phyloP scores from a whole-genome alignment of 2,329 filamentous ascomycete genomes.

The Hypoxylon sp. region DNA sequence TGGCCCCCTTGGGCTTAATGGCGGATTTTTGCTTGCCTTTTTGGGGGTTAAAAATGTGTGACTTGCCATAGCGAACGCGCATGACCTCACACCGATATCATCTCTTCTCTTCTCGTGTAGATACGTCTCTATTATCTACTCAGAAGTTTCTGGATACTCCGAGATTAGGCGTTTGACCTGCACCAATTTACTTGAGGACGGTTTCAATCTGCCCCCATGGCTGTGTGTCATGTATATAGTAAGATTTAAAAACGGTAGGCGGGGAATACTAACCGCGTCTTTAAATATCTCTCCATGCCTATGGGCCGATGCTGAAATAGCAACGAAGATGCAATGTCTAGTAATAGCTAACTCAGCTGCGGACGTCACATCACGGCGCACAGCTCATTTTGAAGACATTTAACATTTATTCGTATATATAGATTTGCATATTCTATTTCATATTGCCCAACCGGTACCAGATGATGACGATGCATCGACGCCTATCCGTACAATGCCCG shows the following conservation, averaged over 20 bases:
- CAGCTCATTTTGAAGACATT: background rate
- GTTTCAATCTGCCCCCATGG: slow-evolving; percentile 3
- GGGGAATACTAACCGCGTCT: background rate
- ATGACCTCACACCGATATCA: slow-evolving; percentile 32
- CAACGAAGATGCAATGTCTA: background rate
- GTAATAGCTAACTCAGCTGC: background rate
- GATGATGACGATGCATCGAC: slow-evolving; percentile 48
- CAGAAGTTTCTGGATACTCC: slow-evolving; percentile 1
- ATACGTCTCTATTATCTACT: background rate
- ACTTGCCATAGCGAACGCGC: slow-evolving; percentile 31
- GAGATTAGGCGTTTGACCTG: background rate
- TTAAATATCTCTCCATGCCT: slow-evolving; percentile 2
- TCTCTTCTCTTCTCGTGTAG: background rate
- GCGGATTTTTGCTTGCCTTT: slow-evolving; percentile 15
- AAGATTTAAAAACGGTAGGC: background rate
- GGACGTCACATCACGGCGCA: background rate
- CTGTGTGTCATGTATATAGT: background rate
- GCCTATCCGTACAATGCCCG: slow-evolving; percentile 48
- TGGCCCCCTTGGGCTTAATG: slow-evolving; percentile 16
- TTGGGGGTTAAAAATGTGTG: slow-evolving; percentile 27
- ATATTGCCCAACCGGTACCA: slow-evolving; percentile 22
- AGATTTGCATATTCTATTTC: slow-evolving; percentile 7
- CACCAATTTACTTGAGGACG: background rate
- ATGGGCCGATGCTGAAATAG: background rate
- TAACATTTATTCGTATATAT: slow-evolving; percentile 2